phyloP scores from a whole-genome alignment of 306 rosid species.

The Hippophae tibetana region DNA sequence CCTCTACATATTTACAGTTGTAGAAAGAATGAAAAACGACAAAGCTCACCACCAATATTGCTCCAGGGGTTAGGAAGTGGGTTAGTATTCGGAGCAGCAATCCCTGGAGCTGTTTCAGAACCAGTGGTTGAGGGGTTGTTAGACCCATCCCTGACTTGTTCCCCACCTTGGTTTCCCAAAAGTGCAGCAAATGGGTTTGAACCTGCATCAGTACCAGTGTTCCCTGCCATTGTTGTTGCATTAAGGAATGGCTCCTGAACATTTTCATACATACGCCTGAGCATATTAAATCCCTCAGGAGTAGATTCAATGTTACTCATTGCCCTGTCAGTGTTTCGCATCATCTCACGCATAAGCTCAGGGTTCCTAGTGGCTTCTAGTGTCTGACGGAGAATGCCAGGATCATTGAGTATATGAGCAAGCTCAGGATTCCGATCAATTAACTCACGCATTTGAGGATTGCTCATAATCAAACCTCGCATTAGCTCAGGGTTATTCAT shows the following conservation, averaged over 20 bases:
- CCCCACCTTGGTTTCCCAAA: conserved; percentile 42
- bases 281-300: conserved; percentile 67
- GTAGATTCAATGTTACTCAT: conserved; percentile 63
- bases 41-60: conserved; percentile 23
- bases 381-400: conserved; percentile 51
- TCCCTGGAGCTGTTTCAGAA: conserved; percentile 32
- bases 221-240: conserved; percentile 46
- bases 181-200: conserved; percentile 60
- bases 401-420: conserved; percentile 53
- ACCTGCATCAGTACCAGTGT: conserved; percentile 32
- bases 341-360: conserved; percentile 67
- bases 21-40: neutral
- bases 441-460: conserved; percentile 53
- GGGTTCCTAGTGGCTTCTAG: conserved; percentile 64
- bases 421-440: conserved; percentile 62
- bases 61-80: conserved; percentile 71
- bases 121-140: conserved; percentile 41
- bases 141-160: conserved; percentile 34
- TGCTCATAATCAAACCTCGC: conserved; percentile 50
- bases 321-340: conserved; percentile 63
- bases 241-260: conserved; percentile 61
- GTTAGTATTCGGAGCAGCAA: conserved; percentile 46
- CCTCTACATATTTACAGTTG: neutral
- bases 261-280: conserved; percentile 63
- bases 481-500: conserved; percentile 58